Base-by-base conservation (phyloP, 2,329 filamentous ascomycete species). In the Penicillium griseofulvum region DNA sequence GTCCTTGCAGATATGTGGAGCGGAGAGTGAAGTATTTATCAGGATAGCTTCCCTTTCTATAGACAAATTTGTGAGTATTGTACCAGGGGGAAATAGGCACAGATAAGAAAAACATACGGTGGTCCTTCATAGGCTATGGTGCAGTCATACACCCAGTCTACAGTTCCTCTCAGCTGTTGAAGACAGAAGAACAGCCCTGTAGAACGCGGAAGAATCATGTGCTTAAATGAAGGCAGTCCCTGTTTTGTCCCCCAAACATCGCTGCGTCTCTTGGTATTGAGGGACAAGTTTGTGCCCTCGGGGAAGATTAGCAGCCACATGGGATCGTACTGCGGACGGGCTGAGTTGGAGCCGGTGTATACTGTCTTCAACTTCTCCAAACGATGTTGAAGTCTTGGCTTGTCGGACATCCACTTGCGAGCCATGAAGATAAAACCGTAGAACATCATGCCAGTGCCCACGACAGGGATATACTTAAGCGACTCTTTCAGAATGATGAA, bases 121-220 rank as follows among this genome's bases (percentile, higher is more conserved):
- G 96, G 84, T 14, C 94, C 93, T 74, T 97, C 93, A 69, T 99
- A 99, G 5, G 91, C 92, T 54, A 99, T 87, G 0, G 94, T 97
- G 73, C 92, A 97, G 63, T 87, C 84, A 63, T 87, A 87, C 1
- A 87, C 74, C 78, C 81, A 87, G 26, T 85, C 81, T n/a, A 84
- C 82, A 0, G 82, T 83, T 9, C 80, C 76, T 39, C 74, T 76
- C 47, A 87, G 64, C 60, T 87, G 80, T 54, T 85, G 80, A 44
- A 87, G 66, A 65, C 83, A 86, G 68, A 86, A 87, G 37, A 80
- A 78, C 6, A 87, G 68, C 3, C 84, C 84, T 4, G 83, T 87
- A 53, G 81, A 83, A 43, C 84, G 76, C 1, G 84, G 84, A 34
- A 87, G 69, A n/a, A 87, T 74, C 56, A 80, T 75, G 62, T 87